phyloP scores from a whole-genome alignment of 2,329 filamentous ascomycete genomes.

The Colletotrichum australisinense region DNA sequence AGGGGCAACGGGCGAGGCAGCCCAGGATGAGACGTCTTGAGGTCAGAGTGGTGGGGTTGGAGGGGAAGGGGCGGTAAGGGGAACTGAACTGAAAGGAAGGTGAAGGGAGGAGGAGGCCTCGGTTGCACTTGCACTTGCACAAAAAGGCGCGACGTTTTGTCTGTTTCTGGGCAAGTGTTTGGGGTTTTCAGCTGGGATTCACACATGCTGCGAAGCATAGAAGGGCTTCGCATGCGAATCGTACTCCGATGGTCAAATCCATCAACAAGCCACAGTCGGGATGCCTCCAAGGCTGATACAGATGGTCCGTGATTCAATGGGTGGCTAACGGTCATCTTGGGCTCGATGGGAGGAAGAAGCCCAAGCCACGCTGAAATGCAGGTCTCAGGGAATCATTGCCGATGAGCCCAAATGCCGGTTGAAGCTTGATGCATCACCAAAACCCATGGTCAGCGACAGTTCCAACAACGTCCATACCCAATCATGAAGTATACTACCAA shows the following conservation, averaged over 20 bases:
- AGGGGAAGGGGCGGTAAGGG: constrained; percentile 6
- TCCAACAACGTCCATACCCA: background rate
- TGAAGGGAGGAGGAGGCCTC: background rate
- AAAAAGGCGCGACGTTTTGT: background rate
- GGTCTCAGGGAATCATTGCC: background rate
- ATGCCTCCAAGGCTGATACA: background rate
- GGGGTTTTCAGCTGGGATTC: constrained; percentile 1
- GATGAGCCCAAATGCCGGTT: background rate
- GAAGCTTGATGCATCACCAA: background rate
- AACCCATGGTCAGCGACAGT: background rate
- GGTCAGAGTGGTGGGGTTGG: constrained; percentile 25
- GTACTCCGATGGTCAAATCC: background rate
- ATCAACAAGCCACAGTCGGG: background rate
- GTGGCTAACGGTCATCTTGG: background rate
- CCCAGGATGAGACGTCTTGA: constrained; percentile 31
- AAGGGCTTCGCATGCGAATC: background rate
- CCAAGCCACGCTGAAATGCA: background rate
- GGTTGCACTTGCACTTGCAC: constrained; percentile 20
- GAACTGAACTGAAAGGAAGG: background rate
- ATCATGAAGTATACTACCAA: background rate
- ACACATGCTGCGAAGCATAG: background rate
- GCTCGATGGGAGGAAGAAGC: background rate
- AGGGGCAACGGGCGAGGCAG: constrained; percentile 25
- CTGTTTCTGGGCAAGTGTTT: constrained; percentile 15
- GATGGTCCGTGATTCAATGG: background rate